Evolutionary conservation across 441 rosid genomes (phyloP).

Genomic region (Rhodomyrtus psidioides): DNA sequence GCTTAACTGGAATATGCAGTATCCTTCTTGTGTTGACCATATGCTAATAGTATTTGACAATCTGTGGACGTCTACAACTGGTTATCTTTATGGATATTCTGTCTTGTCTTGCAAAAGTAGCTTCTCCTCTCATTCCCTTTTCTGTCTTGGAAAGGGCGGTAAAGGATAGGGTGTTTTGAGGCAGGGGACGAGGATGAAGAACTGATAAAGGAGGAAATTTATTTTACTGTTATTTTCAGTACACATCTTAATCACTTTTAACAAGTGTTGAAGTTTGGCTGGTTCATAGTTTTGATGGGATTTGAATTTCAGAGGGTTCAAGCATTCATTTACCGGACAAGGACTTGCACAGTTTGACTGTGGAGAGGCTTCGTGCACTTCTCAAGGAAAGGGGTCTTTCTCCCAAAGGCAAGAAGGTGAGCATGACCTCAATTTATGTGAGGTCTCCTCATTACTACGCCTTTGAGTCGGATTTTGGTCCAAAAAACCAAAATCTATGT

Average conservation of each 20-base stretch:
- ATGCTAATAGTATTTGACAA: not conserved
- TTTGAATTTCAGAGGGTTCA: constrained; percentile 45
- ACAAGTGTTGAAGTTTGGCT: not conserved
- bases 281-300: not conserved
- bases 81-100: not conserved
- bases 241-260: not conserved
- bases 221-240: not conserved
- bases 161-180: not conserved
- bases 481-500: not conserved
- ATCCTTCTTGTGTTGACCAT: not conserved
- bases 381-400: constrained; percentile 81
- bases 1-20: not conserved
- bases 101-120: not conserved
- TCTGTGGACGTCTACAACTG: not conserved
- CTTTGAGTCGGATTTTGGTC: not conserved
- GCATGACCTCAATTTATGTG: constrained; percentile 3
- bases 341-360: constrained; percentile 68
- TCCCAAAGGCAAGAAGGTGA: constrained; percentile 78
- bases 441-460: not conserved
- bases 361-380: constrained; percentile 83
- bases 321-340: constrained; percentile 44
- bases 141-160: not conserved
- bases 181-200: not conserved
- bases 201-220: not conserved
- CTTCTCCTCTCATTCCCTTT: not conserved